phyloP scores from a whole-genome alignment of 2,329 filamentous ascomycete species.

The Xylaria sp. region DNA sequence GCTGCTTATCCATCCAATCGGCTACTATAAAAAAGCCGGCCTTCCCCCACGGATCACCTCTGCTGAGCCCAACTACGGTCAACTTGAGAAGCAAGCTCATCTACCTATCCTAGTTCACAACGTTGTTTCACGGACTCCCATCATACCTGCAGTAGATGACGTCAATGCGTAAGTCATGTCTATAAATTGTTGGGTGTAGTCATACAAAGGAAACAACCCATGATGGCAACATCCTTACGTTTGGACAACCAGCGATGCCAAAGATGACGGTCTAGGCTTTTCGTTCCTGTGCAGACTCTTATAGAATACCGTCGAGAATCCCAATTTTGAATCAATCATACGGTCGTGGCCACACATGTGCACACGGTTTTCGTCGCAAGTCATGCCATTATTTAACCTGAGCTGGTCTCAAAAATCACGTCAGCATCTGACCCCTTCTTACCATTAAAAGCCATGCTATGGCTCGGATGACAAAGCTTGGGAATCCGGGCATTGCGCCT shows the following conservation, averaged over 20 bases:
- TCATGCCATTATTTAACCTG: neutral
- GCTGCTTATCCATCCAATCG: constrained; percentile 1
- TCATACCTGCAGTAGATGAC: constrained; percentile 18
- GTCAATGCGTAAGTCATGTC: constrained; percentile 18
- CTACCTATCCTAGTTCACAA: constrained; percentile 8
- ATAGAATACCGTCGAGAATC: neutral
- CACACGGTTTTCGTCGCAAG: neutral
- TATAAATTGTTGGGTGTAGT: neutral
- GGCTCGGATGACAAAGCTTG: neutral
- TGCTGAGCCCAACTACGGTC: neutral
- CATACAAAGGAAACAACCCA: constrained; percentile 9
- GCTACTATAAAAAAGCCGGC: neutral
- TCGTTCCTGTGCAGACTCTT: neutral
- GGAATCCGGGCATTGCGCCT: neutral
- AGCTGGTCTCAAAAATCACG: constrained; percentile 25
- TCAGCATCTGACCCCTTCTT: constrained; percentile 18
- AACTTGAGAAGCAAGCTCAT: constrained; percentile 24
- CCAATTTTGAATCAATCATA: neutral
- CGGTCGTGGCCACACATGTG: neutral
- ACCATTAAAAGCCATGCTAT: constrained; percentile 9
- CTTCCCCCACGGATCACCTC: constrained; percentile 17
- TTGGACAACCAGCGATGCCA: neutral
- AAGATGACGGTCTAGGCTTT: neutral
- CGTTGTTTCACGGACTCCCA: constrained; percentile 14
- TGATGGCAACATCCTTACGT: neutral